A percentile compares a stretch with the other conserved stretches of the same genome.
phyloP scores from a whole-genome alignment of 202 grass and related monocot species.

The Carex sylvatica region DNA sequence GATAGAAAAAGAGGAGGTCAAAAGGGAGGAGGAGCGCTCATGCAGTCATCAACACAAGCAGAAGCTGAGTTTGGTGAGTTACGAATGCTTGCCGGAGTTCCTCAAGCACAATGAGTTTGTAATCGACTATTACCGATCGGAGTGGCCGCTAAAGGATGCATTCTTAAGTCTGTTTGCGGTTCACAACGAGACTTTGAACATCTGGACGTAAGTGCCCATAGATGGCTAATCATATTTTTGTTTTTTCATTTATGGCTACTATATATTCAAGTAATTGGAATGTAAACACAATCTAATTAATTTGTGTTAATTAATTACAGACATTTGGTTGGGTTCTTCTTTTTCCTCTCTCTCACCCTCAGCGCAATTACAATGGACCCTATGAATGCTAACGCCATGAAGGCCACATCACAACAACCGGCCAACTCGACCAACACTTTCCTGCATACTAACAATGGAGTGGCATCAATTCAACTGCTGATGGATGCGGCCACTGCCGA shows the following conservation, averaged over 20 bases:
- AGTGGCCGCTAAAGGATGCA: constrained; percentile 70
- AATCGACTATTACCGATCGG: constrained; percentile 65
- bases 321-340: constrained; percentile 79
- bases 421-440: constrained; percentile 15
- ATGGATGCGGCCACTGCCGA: constrained; percentile 17
- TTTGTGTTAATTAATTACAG: constrained; percentile 9
- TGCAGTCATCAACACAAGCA: background rate
- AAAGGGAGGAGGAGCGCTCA: background rate
- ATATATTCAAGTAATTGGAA: too few species aligned
- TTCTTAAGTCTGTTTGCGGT: constrained; percentile 71
- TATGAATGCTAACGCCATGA: background rate
- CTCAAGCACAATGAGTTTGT: constrained; percentile 92
- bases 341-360: constrained; percentile 71
- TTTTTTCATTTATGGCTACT: too few species aligned
- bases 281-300: background rate
- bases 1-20: background rate
- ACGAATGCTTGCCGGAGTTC: constrained; percentile 44
- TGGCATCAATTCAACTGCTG: constrained; percentile 9
- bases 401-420: background rate
- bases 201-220: constrained; percentile 63
- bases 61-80: background rate
- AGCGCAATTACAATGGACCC: constrained; percentile 44
- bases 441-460: background rate
- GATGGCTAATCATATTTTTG: background rate
- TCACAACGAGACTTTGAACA: constrained; percentile 91